Base-by-base conservation (phyloP, 208 protist genomes). In the Wallacemonas sp. region DNA sequence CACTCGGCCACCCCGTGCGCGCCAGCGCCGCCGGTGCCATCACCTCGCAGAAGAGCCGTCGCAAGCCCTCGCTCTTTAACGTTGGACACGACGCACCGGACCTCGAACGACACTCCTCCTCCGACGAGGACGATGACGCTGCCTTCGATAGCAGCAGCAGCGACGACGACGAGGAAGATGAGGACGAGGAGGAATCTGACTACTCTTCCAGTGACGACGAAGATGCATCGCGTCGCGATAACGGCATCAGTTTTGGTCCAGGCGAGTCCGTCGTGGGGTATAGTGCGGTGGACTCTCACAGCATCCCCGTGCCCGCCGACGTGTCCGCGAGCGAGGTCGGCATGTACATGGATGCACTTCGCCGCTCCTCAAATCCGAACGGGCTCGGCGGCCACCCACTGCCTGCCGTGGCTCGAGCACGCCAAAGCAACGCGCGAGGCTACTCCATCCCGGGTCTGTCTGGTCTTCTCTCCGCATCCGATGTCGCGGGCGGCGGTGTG, bases 51-150 rank as follows among this genome's bases (percentile, higher is more conserved):
- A n/a, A n/a, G n/a, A n/a, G n/a, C n/a, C n/a, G n/a, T 27, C 51
- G 51, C 30, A 8, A 33, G 30, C 51, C 51, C 2, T 58, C 51
- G 6, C 51, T 58, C 30, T 58, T 58, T 19, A 61, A 76, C 54
- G 66, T 75, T 15, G 56, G 69, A 19, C 24, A 74, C 58, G 21
- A n/a, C n/a, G n/a, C n/a, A n/a, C n/a, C 45, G 39, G 1, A 66
- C 62, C 1, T 63, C 51, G 36, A 51, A 41, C 26, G 5, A 19
- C 12, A 42, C 38, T 49, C 44, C 1, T 15, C 5, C 3, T 21
- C 19, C 36, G 63, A 65, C 12, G 63, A 69, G 28, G 58, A 66
- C 47, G 70, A 69, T 60, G 46, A 46, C 38, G 41, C 17, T 15
- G 44, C n/a, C 21, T 21, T n/a, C 12, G 36, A 24, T n/a, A 21